Evolutionary conservation across 1,284 basidiomycete species (phyloP), one percentile per base, ranked within the genome.

Genomic region (Heterobasidion occidentale): DNA sequence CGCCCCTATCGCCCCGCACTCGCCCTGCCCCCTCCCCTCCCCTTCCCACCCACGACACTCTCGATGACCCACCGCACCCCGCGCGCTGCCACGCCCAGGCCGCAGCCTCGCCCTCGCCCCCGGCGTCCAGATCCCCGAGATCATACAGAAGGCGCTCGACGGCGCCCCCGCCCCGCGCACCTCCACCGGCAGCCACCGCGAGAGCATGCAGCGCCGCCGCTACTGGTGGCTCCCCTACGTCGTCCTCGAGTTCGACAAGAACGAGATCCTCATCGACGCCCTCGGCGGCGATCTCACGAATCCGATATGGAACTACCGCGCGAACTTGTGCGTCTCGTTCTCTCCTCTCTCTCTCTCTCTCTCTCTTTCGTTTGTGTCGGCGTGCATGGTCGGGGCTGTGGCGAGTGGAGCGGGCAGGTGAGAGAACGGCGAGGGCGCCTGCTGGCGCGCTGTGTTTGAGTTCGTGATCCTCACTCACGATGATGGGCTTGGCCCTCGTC

Each of bases 211-310:
- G 68, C 80, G 94, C 63, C 91, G 88, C 70, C 90, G 93, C 60
- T 85, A 84, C 69, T 97, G 94, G 94, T 98, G 93, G 92, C 79
- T 99, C 36, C 96, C 96, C 20, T 99, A 98, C 67, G 88, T 97
- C 69, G 94, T 97, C 45, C 84, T 98, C 62, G 95, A 98, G 72
- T 99, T 98, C 76, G 96, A 99, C 79, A 98, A 98, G 84, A 99
- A 99, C 74, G 95, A 99, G 72, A 88, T 99, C 62, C 76, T 99
- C 63, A 90, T 98, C 61, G 95, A 98, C 75, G 94, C 95, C 7
- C 80, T 98, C 62, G 94, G 92, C 6, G 96, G 96, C 38, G 93
- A 98, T 69, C 77, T 89, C 46, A 68, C 79, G 12, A 83, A 76
- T 65, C 96, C 96, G 1, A 83, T 92, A 52, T 99, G 95, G 95